These are phyloP conservation scores for Nemania sp. DNA, from an alignment of 2,329 filamentous ascomycete genomes.

Conservation along the genomic window DNA sequence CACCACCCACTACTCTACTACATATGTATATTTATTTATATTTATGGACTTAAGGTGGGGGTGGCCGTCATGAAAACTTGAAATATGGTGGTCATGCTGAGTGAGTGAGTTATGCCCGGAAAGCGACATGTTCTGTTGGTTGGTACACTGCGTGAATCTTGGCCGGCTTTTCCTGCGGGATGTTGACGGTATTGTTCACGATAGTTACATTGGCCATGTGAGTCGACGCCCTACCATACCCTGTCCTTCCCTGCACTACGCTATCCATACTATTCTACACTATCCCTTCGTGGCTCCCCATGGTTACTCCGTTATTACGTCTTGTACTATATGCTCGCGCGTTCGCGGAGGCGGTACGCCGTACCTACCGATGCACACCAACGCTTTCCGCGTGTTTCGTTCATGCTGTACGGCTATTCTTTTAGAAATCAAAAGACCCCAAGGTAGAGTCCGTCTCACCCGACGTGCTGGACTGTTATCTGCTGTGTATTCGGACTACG, in stretches of 20 bases:
- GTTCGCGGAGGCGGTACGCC: not conserved
- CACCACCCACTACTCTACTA: no score
- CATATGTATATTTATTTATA: conserved; percentile 4
- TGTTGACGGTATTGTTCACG: conserved; percentile 21
- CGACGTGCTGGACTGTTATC: not conserved
- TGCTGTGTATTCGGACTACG: no score
- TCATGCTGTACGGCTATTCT: no score
- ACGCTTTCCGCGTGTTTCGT: not conserved
- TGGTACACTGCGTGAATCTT: conserved; percentile 24
- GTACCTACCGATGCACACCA: not conserved
- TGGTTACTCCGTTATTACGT: not conserved
- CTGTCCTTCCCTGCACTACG: no score
- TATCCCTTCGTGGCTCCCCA: not conserved
- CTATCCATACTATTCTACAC: no score
- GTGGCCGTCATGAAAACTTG: not conserved
- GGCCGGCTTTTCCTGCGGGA: not conserved
- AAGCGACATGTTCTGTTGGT: conserved; percentile 8
- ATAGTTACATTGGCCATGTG: conserved; percentile 32
- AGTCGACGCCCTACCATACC: conserved; percentile 5
- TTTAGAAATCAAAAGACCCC: no score
- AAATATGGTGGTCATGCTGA: conserved; percentile 10
- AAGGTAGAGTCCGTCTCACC: not conserved
- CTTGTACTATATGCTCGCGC: not conserved
- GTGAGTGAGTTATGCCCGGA: not conserved
- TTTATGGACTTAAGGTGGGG: conserved; percentile 16